Evolutionary conservation across 83 land plant genomes (phyloP).

Genomic region (Diphasiastrum complanatum): DNA sequence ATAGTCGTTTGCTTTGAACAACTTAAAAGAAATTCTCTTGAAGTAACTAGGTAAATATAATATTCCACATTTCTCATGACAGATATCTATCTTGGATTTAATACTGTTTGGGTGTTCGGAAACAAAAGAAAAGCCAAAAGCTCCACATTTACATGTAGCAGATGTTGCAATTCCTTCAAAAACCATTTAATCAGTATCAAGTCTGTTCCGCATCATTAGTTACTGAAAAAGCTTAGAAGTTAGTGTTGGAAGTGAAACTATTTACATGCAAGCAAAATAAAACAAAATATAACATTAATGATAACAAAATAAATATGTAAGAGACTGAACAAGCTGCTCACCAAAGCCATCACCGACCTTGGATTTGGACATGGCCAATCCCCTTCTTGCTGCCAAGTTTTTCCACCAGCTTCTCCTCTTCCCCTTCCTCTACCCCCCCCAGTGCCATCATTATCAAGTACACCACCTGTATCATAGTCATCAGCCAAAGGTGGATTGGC

Average conservation of each 20-base stretch:
- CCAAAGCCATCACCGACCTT: constrained; percentile 98
- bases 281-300: neutral
- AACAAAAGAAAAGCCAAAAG: too few relatives aligned
- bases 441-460: constrained; percentile 20
- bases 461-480: constrained; percentile 30
- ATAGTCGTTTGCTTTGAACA: too few relatives aligned
- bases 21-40: too few relatives aligned
- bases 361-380: constrained; percentile 98
- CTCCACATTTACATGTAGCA: too few relatives aligned
- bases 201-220: too few relatives aligned
- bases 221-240: too few relatives aligned
- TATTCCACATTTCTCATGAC: too few relatives aligned
- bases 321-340: constrained; percentile 73
- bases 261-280: neutral
- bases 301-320: neutral
- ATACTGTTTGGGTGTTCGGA: too few relatives aligned
- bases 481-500: constrained; percentile 24
- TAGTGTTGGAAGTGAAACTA: neutral
- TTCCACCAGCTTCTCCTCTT: constrained; percentile 60
- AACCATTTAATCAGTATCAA: too few relatives aligned
- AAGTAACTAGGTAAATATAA: too few relatives aligned
- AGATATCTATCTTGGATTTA: too few relatives aligned
- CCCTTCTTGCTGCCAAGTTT: constrained; percentile 96
- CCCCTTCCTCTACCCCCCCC: constrained; percentile 68
- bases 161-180: too few relatives aligned